Conservation (phyloP, 2,329 filamentous ascomycete species). For the Dothideomycetidae sp. region DNA sequence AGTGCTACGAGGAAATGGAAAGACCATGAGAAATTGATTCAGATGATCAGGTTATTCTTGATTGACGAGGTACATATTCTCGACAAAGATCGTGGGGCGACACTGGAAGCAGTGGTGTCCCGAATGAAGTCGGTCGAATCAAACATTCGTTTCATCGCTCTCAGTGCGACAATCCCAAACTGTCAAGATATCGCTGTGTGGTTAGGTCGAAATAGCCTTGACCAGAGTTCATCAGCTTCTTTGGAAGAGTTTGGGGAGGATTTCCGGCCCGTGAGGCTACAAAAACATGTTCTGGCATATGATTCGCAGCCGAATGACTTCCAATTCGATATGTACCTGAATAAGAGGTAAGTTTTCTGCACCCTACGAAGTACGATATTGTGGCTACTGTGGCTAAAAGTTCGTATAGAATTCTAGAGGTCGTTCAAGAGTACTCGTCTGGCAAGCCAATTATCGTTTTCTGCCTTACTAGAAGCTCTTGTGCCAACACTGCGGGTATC, state of each 20-base stretch:
- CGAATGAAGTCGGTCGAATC: conserved; percentile 72
- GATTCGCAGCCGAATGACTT: conserved; percentile 54
- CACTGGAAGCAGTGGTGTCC: conserved; percentile 69
- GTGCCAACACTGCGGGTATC: conserved; percentile 50
- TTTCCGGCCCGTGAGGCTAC: conserved; percentile 61
- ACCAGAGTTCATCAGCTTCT: conserved; percentile 47
- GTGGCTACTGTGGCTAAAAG: conserved; percentile 8
- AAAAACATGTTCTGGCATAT: conserved; percentile 65
- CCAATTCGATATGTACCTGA: conserved; percentile 57
- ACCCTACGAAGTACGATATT: background rate
- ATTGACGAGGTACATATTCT: conserved; percentile 84
- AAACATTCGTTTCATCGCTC: conserved; percentile 62
- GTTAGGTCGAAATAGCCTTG: conserved; percentile 53
- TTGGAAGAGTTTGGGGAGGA: conserved; percentile 63
- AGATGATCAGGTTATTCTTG: conserved; percentile 63
- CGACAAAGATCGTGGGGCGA: conserved; percentile 65
- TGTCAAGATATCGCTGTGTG: conserved; percentile 65
- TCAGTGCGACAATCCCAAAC: conserved; percentile 76
- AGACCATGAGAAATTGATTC: conserved; percentile 60
- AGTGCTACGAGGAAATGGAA: conserved; percentile 79
- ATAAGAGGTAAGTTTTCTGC: conserved; percentile 34
- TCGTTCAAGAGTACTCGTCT: conserved; percentile 53
- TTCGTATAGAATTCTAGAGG: conserved; percentile 42
- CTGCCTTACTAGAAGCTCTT: conserved; percentile 61
- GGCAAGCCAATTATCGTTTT: conserved; percentile 72